Evolutionary conservation across 192 early-diverging fungal species (phyloP), one percentile per base, ranked within the genome.

Genomic region (Mortierella antarctica): DNA sequence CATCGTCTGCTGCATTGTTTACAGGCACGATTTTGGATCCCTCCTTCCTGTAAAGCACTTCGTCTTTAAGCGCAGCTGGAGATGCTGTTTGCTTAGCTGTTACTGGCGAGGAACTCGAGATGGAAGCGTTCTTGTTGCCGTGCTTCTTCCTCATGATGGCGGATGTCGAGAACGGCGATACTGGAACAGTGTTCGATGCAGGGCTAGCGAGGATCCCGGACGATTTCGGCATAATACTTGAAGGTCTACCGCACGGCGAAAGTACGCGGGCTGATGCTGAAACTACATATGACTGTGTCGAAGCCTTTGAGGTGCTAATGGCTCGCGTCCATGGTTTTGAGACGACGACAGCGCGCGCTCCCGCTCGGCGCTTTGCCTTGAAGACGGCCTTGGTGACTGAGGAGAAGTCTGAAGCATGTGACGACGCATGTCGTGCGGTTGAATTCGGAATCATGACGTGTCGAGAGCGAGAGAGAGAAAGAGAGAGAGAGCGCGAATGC

Each of bases 1-100:
- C 45, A 12, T 67, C 31, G 39, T 65, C 45, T 13, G 18, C 31
- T 2, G 41, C 17, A 7, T 9, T 9, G 21, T 56, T 52, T 0
- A 80, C 77, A 52, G 65, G 77, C 1, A 80, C 70, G 48, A 80
- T 80, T 65, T 72, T 80, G 46, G 52, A 54, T 1, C 69, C 69
- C 23, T 80, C 70, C 21, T 68, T 71, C 44, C 70, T 46, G 54
- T 80, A 80, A 13, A 80, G 51, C 20, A 80, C 77, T 12, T 80
- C 77, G 0, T 59, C 77, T 17, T 80, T 65, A 9, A 79, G 21
- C 2, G 13, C 47, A 14, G 42, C 42, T 14, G 41, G 1, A 54
- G 47, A 14, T 53, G 21, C 15, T 64, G 52, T 39, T 8, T 41
- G 54, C 55, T 53, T 39, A 15, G 53, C 31, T 39, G 44, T 12